Conservation (phyloP, 192 early-diverging fungal genomes). For the Chytriomyces confervae region DNA sequence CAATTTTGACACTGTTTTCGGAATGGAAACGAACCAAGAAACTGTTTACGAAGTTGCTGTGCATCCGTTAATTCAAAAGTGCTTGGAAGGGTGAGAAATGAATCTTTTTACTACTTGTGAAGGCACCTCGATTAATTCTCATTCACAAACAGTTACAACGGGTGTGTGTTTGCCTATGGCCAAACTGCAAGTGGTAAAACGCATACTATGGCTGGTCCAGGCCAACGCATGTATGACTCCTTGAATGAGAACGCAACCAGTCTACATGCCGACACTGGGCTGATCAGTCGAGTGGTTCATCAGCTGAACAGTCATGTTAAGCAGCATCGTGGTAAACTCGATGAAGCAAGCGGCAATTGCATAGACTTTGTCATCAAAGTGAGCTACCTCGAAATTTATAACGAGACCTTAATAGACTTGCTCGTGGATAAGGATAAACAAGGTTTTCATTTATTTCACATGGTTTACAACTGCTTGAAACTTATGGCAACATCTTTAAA, state of each 20-base stretch:
- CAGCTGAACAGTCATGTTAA: conserved; percentile 37
- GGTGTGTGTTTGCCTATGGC: conserved; percentile 56
- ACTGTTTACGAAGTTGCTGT: conserved; percentile 44
- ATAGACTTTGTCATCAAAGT: conserved; percentile 51
- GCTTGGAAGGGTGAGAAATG: conserved; percentile 39
- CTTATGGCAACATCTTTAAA: not conserved
- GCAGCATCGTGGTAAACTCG: conserved; percentile 20
- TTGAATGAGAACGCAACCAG: conserved; percentile 32
- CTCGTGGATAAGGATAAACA: conserved; percentile 42
- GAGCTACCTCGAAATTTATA: conserved; percentile 57
- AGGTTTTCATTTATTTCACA: conserved; percentile 31
- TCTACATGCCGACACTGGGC: conserved; percentile 34
- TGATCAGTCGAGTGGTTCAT: conserved; percentile 38
- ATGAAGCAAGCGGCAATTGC: conserved; percentile 35
- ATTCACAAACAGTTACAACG: conserved; percentile 37
- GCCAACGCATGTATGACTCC: conserved; percentile 23
- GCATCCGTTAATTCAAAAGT: conserved; percentile 47
- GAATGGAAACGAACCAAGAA: conserved; percentile 43
- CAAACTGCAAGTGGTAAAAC: conserved; percentile 58
- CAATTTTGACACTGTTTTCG: conserved; percentile 50
- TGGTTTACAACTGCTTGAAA: not conserved
- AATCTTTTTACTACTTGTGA: not conserved
- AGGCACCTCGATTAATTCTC: not conserved
- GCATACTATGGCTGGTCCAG: conserved; percentile 51
- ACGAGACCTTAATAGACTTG: conserved; percentile 49